Evolutionary conservation across 2,329 filamentous ascomycete genomes (phyloP).

Genomic region (Fonsecaea monophora): DNA sequence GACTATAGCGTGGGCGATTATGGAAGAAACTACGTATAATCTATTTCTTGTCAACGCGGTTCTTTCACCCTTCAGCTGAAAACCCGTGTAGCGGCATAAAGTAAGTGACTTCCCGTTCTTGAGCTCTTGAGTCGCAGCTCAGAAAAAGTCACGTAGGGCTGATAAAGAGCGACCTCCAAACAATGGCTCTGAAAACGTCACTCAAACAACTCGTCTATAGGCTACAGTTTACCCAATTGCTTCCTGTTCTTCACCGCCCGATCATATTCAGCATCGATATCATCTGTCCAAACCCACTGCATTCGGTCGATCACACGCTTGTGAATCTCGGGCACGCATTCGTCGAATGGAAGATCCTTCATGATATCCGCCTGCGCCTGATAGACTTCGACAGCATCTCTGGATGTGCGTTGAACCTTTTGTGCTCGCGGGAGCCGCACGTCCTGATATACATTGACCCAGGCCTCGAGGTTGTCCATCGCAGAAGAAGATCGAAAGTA

Average conservation of each 20-base stretch:
- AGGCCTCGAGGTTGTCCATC: slow-evolving; percentile 44
- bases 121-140: not conserved
- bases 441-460: slow-evolving; percentile 21
- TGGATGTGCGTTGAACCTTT: slow-evolving; percentile 24
- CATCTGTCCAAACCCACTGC: slow-evolving; percentile 46
- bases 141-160: not conserved
- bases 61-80: not conserved
- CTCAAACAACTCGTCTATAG: not conserved
- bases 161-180: not conserved
- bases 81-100: not conserved
- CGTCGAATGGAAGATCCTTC: slow-evolving; percentile 46
- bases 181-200: not conserved
- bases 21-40: not conserved
- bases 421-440: slow-evolving; percentile 32
- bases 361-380: slow-evolving; percentile 48
- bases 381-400: slow-evolving; percentile 42
- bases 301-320: slow-evolving; percentile 42
- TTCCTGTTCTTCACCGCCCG: slow-evolving; percentile 18
- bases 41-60: not conserved
- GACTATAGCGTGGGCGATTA: not conserved
- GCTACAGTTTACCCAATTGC: slow-evolving; percentile 7
- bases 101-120: not conserved
- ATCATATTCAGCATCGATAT: slow-evolving; percentile 43
- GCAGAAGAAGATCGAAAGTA: slow-evolving; percentile 18
- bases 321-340: slow-evolving; percentile 46